Evolutionary conservation across 768 basidiomycete species (phyloP), one percentile per base, ranked within the genome.

Genomic region (Hydnomerulius pinastri): DNA sequence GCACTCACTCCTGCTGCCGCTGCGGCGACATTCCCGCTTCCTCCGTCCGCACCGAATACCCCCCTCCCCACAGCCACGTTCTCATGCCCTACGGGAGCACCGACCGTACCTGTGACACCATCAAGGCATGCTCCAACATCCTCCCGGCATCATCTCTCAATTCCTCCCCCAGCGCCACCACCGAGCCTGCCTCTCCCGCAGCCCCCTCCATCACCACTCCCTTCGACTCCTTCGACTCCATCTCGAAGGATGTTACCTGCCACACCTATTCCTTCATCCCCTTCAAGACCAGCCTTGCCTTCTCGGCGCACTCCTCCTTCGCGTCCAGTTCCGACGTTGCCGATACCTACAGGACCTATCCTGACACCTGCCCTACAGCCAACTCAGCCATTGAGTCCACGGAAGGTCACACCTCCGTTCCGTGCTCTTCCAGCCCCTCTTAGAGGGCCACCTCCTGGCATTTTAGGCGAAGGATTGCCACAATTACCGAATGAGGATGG

Each of bases 161-260:
- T 68, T 10, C 67, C 62, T 30, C 67, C 68, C 0, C 66, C 62
- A 12, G 56, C 58, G n/a, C 67, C 67, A 15, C 67, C 67, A 4
- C 67, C 67, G 2, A 66, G 61, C 28, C 56, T 56, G 18, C 67
- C 67, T 42, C 60, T 70, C 18, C 66, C 66, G 33, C 68, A 58
- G 20, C 64, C 42, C 9, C 67, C 66, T 21, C 48, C 62, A 10
- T 54, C 59, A 9, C 58, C 55, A 2, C 64, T 40, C 9, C 67
- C 66, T 21, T 46, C 62, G 9, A 52, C 59, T 7, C 58, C 55
- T 2, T 55, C 51, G 15, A 13, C 28, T 9, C 35, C 43, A 11
- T 25, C 33, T 11, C 46, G 37, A 30, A 53, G 41, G 28, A 17
- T 43, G 17, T 6, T 28, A 23, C 46, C 13, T 1, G 29, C 37